Percentiles rank a stretch among this genome's conserved stretches.
phyloP scores from a whole-genome alignment of 2,329 filamentous ascomycete genomes.

The Arachnomyces sp. region DNA sequence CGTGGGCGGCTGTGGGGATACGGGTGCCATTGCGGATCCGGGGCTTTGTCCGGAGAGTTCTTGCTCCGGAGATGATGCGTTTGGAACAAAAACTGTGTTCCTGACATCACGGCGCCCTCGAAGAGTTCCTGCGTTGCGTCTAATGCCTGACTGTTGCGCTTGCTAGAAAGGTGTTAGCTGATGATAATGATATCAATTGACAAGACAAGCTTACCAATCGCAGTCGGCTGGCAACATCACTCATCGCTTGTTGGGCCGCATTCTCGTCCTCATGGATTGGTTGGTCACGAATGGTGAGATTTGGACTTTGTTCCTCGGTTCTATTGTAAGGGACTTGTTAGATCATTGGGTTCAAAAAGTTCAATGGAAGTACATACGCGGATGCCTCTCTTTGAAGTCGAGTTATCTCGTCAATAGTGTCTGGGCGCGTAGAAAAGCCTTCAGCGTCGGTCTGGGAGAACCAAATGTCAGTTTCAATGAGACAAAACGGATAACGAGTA shows the following conservation, averaged over 20 bases:
- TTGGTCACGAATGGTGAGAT: constrained; percentile 42
- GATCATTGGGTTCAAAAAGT: background rate
- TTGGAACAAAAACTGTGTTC: constrained; percentile 78
- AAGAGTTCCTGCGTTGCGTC: constrained; percentile 65
- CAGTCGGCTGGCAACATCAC: constrained; percentile 43
- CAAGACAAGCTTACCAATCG: constrained; percentile 29
- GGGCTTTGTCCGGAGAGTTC: constrained; percentile 29
- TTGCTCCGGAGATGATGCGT: constrained; percentile 29
- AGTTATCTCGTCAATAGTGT: constrained; percentile 37
- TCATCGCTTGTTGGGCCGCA: constrained; percentile 42
- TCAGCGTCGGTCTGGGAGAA: constrained; percentile 33
- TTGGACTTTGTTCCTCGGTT: constrained; percentile 37
- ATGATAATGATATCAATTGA: background rate
- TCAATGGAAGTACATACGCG: constrained; percentile 21
- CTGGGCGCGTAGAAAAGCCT: constrained; percentile 33
- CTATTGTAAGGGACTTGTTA: constrained; percentile 23
- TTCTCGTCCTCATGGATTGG: constrained; percentile 44
- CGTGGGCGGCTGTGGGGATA: constrained; percentile 28
- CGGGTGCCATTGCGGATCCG: constrained; percentile 19
- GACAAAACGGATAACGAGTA: too few relatives aligned
- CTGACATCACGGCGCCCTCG: constrained; percentile 84
- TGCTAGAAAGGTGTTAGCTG: constrained; percentile 25
- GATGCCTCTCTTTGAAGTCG: constrained; percentile 38
- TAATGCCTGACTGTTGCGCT: constrained; percentile 46
- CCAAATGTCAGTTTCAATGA: too few relatives aligned